These are phyloP conservation scores for Yamadazyma paraphyllophila DNA, from an alignment of 805 yeast species.

Conservation along the genomic window DNA sequence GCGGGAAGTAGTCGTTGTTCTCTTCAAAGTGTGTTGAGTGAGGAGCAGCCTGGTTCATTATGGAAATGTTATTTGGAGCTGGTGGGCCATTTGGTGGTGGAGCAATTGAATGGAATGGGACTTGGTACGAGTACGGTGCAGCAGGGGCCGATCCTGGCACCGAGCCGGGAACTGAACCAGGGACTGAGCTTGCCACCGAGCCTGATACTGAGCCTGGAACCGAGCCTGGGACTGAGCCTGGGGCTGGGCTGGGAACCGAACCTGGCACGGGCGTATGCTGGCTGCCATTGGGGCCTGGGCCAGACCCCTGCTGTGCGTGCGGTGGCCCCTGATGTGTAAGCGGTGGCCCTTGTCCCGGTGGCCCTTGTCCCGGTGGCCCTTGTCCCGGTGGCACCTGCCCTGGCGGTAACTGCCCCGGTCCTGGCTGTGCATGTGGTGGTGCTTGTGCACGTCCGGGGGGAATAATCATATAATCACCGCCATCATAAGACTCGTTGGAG, in stretches of 20 bases:
- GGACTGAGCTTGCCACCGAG: background rate
- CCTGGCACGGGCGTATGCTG: background rate
- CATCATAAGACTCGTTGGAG: background rate
- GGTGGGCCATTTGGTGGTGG: conserved; percentile 16
- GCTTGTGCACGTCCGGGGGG: background rate
- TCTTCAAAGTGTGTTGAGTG: conserved; percentile 1
- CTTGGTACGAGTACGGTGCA: no score
- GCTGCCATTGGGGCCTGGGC: background rate
- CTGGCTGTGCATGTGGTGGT: background rate
- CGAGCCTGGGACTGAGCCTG: background rate
- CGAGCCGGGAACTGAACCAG: background rate
- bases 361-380: background rate
- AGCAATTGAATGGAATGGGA: conserved; percentile 6
- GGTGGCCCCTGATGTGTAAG: background rate
- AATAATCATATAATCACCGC: background rate
- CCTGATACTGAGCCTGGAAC: background rate
- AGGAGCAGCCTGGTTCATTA: conserved; percentile 6
- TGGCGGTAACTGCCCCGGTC: background rate
- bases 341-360: background rate
- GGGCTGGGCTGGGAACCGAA: background rate
- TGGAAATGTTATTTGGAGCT: conserved; percentile 14
- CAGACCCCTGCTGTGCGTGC: background rate
- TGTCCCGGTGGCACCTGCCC: background rate
- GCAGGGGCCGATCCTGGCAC: no score
- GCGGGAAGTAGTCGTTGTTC: background rate